Evolutionary conservation across 768 basidiomycete genomes (phyloP), one percentile per base, ranked within the genome.

Genomic region (Suillus americanus): DNA sequence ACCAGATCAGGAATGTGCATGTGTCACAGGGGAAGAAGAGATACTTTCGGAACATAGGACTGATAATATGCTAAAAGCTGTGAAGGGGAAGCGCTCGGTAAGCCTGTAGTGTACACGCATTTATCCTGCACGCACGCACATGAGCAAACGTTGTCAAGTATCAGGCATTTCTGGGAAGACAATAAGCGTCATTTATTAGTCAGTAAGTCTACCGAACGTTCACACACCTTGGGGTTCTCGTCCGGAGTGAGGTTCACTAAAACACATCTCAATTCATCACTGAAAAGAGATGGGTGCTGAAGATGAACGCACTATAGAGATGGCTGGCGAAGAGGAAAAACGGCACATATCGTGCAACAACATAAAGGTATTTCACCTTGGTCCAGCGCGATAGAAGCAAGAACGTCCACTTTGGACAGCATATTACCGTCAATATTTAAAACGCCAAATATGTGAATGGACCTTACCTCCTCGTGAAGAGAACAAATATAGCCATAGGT

Each of bases 401-500:
- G 13, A 55, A 55, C 28, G 35, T 23, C 54, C 54, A 55, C 33
- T 54, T 55, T 55, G 35, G 13, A 55, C n/a, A 23, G 54, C 12
- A 14, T 23, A 20, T 14, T 3, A 35, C 8, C n/a, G n/a, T 37
- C 13, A 14, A n/a, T 37, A 14, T 55, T 6, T 9, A 7, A 23
- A 35, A 28, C 10, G 5, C 10, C 1, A 7, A 35, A 55, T 3
- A 53, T 20, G 28, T 30, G 18, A 20, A 18, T 53, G 30, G 28
- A 20, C 35, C n/a, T 55, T 37, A 37, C 54, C 35, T 55, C 54
- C n/a, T 55, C 54, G 2, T 55, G 33, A 55, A 55, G 28, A 14
- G 54, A 55, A 33, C 54, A 55, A 55, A 30, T 7, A 23, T 55
- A 55, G 14, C n/a, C n/a, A 55, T 55, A 55, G 12, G 54, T 55